Conservation (phyloP, 140 eudicot species). For the Ambrosia hybrid region DNA sequence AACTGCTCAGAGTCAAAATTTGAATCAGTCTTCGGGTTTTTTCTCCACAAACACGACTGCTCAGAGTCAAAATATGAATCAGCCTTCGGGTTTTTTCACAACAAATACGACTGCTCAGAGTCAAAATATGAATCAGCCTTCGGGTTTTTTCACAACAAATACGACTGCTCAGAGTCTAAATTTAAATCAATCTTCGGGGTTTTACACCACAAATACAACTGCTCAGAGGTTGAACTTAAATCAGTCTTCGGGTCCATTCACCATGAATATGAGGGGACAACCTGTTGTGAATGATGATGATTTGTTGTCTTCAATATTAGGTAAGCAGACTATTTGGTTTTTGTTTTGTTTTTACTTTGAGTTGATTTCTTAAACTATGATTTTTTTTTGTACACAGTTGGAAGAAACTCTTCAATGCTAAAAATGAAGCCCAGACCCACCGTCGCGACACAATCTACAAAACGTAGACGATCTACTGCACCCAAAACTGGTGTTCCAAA, state of each 20-base stretch:
- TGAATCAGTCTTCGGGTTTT: constrained; percentile 47
- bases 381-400: constrained; percentile 51
- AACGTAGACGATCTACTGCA: constrained; percentile 56
- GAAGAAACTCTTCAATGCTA: constrained; percentile 67
- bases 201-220: constrained; percentile 40
- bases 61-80: constrained; percentile 58
- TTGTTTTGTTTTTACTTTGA: not conserved
- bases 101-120: constrained; percentile 46
- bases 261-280: constrained; percentile 42
- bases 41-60: constrained; percentile 32
- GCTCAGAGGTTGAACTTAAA: constrained; percentile 15
- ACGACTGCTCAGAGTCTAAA: constrained; percentile 45
- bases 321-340: constrained; percentile 33
- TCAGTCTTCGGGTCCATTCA: constrained; percentile 1
- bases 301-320: constrained; percentile 92
- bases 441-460: constrained; percentile 42
- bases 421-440: constrained; percentile 62
- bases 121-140: constrained; percentile 49
- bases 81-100: constrained; percentile 44
- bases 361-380: not conserved
- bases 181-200: constrained; percentile 50
- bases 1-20: constrained; percentile 58
- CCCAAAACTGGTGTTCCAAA: constrained; percentile 52
- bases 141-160: constrained; percentile 41
- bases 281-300: constrained; percentile 74